Base-by-base conservation (phyloP, 192 early-diverging fungal species). In the Oehlia diaphana region DNA sequence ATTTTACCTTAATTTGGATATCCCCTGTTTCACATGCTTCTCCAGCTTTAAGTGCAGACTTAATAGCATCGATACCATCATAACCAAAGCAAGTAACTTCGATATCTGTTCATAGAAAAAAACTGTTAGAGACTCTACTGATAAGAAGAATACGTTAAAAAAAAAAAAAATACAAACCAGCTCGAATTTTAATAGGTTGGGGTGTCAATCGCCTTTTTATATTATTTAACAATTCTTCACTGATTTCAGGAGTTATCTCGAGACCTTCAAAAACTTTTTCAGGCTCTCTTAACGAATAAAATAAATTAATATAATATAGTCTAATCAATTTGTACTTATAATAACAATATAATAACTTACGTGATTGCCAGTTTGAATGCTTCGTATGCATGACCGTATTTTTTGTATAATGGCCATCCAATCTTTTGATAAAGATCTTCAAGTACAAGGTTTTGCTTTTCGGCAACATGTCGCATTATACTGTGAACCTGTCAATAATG, bases 51-150 rank as follows among this genome's bases (percentile, higher is more conserved):
- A 99, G 87, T 12, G 97, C 96, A 61, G 87, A 87, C 81, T 96
- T 95, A 82, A 99, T 96, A 63, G 96, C 98, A 84, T 98, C 95
- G 61, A 99, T 94, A 79, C 98, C 98, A 84, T 97, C 93, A 81
- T 95, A 95, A 74, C 92, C 94, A 81, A 93, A 95, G 89, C 97
- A 98, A 74, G 92, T 94, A 42, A 97, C 90, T 83, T 98, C 96
- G 74, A 99, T 89, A 87, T 99, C 96, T 91, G 78, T 37, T 12
- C 21, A 10, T 53, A 44, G 7, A 69, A 69, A 69, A 69, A 23
- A 33, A 13, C 16, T 5, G 53, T 65, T 31, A 69, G 50, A 9
- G 9, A 44, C 21, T 31, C 16, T 19, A 49, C n/a, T 73, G 13
- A 58, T 42, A 42, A 31, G 35, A 26, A 63, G n/a, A 6, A 62